phyloP scores from a whole-genome alignment of 257 asterid genomes.

The Nicotiana otophora region DNA sequence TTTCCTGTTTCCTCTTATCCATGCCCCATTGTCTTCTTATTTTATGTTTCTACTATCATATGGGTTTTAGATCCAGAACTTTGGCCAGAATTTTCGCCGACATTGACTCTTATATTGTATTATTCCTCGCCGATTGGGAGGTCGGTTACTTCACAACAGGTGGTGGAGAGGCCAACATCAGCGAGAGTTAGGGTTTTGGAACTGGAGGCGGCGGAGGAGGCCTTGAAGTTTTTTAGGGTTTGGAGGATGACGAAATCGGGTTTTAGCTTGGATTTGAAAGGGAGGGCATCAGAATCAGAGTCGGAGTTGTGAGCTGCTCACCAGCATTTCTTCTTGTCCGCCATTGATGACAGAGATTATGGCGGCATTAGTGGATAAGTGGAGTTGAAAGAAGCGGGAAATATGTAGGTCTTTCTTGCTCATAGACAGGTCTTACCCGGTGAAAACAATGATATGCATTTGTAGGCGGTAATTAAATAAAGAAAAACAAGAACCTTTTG shows the following conservation, averaged over 20 bases:
- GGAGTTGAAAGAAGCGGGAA: background rate
- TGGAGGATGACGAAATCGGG: constrained; percentile 57
- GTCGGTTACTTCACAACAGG: constrained; percentile 75
- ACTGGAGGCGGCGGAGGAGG: constrained; percentile 31
- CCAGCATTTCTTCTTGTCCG: constrained; percentile 75
- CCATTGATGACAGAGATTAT: background rate
- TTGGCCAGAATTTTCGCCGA: too few relatives aligned
- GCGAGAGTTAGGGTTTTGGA: constrained; percentile 49
- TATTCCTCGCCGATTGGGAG: constrained; percentile 66
- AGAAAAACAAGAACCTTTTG: too few relatives aligned
- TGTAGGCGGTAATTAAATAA: too few relatives aligned
- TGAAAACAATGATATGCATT: too few relatives aligned
- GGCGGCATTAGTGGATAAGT: background rate
- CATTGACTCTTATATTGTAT: constrained; percentile 23
- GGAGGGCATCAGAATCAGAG: constrained; percentile 40
- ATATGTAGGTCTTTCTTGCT: too few relatives aligned
- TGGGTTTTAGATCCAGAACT: too few relatives aligned
- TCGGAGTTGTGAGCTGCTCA: constrained; percentile 40
- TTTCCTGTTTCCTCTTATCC: too few relatives aligned
- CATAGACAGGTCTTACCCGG: too few relatives aligned
- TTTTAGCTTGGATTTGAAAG: constrained; percentile 59
- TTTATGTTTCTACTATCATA: too few relatives aligned
- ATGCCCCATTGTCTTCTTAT: too few relatives aligned
- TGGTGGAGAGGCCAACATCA: constrained; percentile 60
- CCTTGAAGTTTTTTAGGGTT: constrained; percentile 40